Percentiles rank a stretch among this genome's conserved stretches.
These are phyloP conservation scores for Zangia roseola DNA, from an alignment of 768 basidiomycete species.

Conservation along the genomic window DNA sequence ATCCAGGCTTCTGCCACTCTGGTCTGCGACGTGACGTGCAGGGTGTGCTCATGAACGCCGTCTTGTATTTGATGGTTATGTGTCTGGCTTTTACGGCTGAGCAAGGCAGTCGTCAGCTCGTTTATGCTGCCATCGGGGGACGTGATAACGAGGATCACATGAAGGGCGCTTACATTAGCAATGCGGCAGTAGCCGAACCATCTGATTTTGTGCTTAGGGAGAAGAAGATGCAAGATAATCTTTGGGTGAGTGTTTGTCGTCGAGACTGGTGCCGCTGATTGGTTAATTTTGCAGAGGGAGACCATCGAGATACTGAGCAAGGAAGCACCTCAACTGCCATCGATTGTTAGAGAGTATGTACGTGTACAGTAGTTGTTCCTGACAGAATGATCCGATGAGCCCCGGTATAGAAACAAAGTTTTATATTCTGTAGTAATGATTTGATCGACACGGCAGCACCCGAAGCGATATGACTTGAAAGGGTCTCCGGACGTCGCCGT, in stretches of 20 bases:
- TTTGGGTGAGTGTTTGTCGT: conserved; percentile 31
- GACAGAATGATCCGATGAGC: neutral
- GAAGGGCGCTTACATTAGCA: conserved; percentile 21
- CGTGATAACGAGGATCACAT: conserved; percentile 20
- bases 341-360: conserved; percentile 15
- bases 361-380: neutral
- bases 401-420: too few relatives aligned
- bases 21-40: conserved; percentile 13
- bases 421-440: too few relatives aligned
- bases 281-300: conserved; percentile 16
- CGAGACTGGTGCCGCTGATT: too few relatives aligned
- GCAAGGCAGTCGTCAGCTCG: conserved; percentile 36
- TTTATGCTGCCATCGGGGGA: conserved; percentile 30
- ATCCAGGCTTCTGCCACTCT: conserved; percentile 34
- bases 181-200: conserved; percentile 19
- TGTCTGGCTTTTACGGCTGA: conserved; percentile 22
- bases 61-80: conserved; percentile 5
- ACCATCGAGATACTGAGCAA: conserved; percentile 19
- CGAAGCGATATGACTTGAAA: neutral
- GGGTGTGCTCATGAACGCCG: neutral
- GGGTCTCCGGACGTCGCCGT: conserved; percentile 13
- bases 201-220: conserved; percentile 35
- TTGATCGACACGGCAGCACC: too few relatives aligned
- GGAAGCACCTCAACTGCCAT: conserved; percentile 8
- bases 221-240: conserved; percentile 22